phyloP scores from a whole-genome alignment of 208 protist species.

The Acanthamoeba lenticulata region DNA sequence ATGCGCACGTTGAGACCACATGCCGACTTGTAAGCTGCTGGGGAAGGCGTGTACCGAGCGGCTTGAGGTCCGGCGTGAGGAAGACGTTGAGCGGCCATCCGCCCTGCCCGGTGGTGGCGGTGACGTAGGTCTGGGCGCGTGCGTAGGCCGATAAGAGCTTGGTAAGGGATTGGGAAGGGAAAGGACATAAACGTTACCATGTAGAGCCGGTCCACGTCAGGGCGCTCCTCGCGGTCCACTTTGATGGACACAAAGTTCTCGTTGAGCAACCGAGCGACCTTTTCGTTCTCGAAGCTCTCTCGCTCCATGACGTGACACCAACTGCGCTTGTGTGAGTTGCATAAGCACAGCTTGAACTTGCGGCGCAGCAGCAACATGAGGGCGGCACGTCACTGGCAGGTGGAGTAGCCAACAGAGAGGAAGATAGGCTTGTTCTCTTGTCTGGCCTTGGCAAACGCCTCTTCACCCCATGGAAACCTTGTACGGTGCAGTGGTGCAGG shows the following conservation, averaged over 20 bases:
- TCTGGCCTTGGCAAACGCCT: constrained; percentile 76
- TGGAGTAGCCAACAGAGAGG: constrained; percentile 82
- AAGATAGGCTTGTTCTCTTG: constrained; percentile 80
- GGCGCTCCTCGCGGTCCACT: constrained; percentile 77
- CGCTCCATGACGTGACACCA: constrained; percentile 86
- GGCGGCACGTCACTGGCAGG: constrained; percentile 66
- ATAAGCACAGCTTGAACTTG: neutral
- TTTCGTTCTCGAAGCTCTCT: constrained; percentile 81
- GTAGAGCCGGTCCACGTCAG: constrained; percentile 78
- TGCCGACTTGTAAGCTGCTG: neutral
- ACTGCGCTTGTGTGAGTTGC: neutral
- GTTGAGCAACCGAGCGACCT: constrained; percentile 60
- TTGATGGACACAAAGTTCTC: constrained; percentile 80
- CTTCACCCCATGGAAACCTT: constrained; percentile 78
- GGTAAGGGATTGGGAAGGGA: neutral
- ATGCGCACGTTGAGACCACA: neutral
- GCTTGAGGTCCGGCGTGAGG: constrained; percentile 71
- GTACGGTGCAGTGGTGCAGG: neutral
- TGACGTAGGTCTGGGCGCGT: constrained; percentile 33
- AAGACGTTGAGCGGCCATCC: constrained; percentile 76
- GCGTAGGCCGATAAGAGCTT: neutral
- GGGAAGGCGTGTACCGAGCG: neutral
- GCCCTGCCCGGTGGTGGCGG: constrained; percentile 19
- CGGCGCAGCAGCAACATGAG: neutral
- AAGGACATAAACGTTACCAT: neutral